phyloP scores from a whole-genome alignment of 2,329 filamentous ascomycete genomes.

The Aspergillus fumigatus region DNA sequence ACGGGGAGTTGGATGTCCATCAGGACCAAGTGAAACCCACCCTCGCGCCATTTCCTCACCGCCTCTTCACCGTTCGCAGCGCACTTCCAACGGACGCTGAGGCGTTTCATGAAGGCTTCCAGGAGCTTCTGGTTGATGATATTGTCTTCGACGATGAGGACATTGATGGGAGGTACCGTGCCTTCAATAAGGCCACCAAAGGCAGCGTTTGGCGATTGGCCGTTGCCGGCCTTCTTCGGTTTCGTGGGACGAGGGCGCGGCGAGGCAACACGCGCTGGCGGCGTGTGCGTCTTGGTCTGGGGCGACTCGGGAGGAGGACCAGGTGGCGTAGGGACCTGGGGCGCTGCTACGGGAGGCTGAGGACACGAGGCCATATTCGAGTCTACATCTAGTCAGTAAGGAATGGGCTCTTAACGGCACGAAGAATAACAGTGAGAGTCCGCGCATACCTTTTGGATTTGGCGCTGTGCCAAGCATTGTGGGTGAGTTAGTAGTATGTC shows the following conservation, averaged over 20 bases:
- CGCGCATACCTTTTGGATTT: slow-evolving; percentile 38
- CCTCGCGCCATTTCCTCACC: slow-evolving; percentile 84
- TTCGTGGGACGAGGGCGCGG: slow-evolving; percentile 40
- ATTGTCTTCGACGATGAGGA: slow-evolving; percentile 97
- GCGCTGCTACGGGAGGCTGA: slow-evolving; percentile 23
- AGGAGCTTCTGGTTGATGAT: slow-evolving; percentile 93
- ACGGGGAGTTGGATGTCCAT: slow-evolving; percentile 99
- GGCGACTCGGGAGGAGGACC: slow-evolving; percentile 34
- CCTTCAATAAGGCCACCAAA: slow-evolving; percentile 68
- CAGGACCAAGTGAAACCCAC: slow-evolving; percentile 90
- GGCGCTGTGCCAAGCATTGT: slow-evolving; percentile 56
- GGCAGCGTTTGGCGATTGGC: slow-evolving; percentile 29
- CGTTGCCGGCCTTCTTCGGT: slow-evolving; percentile 29
- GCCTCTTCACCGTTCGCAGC: slow-evolving; percentile 93
- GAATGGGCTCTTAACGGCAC: not conserved
- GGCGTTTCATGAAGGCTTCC: slow-evolving; percentile 89
- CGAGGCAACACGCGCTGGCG: slow-evolving; percentile 42
- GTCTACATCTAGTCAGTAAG: slow-evolving; percentile 20
- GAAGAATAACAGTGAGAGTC: slow-evolving; percentile 18
- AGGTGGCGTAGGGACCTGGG: slow-evolving; percentile 31
- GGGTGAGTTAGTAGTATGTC: slow-evolving; percentile 78
- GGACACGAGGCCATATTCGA: slow-evolving; percentile 14
- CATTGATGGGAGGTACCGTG: slow-evolving; percentile 89
- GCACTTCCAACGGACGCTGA: slow-evolving; percentile 96
- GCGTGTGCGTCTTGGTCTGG: slow-evolving; percentile 30